These are phyloP conservation scores for Verticillium nubilum DNA, from an alignment of 2,329 filamentous ascomycete species.

Conservation along the genomic window DNA sequence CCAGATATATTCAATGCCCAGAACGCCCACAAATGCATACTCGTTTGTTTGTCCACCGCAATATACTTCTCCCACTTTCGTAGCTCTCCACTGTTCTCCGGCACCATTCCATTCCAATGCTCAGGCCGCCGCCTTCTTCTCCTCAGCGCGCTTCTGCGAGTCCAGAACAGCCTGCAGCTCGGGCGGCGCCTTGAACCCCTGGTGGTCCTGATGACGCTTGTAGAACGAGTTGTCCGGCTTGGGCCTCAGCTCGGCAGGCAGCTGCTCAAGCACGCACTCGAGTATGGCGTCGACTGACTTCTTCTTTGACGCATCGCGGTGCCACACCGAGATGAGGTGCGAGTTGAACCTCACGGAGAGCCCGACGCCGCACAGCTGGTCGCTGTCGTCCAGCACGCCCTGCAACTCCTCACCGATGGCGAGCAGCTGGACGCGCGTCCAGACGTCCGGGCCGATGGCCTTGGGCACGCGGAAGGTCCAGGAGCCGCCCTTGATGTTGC, in stretches of 20 bases:
- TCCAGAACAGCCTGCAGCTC: conserved; percentile 53
- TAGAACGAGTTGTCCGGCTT: conserved; percentile 73
- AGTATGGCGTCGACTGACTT: conserved; percentile 72
- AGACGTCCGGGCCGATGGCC: conserved; percentile 65
- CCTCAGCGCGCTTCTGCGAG: conserved; percentile 47
- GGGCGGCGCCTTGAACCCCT: conserved; percentile 66
- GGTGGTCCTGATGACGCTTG: conserved; percentile 85
- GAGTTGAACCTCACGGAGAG: conserved; percentile 86
- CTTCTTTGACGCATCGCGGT: conserved; percentile 77
- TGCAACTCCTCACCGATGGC: conserved; percentile 80
- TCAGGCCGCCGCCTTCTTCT: conserved; percentile 14
- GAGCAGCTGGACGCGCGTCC: conserved; percentile 75
- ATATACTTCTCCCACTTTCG: background rate
- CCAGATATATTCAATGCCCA: background rate
- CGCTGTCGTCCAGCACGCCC: conserved; percentile 63
- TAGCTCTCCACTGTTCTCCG: too few relatives aligned
- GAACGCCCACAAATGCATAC: background rate
- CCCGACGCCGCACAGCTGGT: conserved; percentile 85
- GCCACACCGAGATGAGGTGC: conserved; percentile 87
- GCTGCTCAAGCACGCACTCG: conserved; percentile 64
- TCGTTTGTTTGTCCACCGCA: background rate
- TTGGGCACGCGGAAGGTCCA: conserved; percentile 93
- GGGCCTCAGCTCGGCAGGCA: conserved; percentile 68
- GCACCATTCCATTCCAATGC: too few relatives aligned
- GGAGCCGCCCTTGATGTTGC: conserved; percentile 79